Percentiles rank a stretch among this genome's conserved stretches.
Evolutionary conservation across 139 green algal genomes (phyloP).

Genomic region (Gonium pectorale): DNA sequence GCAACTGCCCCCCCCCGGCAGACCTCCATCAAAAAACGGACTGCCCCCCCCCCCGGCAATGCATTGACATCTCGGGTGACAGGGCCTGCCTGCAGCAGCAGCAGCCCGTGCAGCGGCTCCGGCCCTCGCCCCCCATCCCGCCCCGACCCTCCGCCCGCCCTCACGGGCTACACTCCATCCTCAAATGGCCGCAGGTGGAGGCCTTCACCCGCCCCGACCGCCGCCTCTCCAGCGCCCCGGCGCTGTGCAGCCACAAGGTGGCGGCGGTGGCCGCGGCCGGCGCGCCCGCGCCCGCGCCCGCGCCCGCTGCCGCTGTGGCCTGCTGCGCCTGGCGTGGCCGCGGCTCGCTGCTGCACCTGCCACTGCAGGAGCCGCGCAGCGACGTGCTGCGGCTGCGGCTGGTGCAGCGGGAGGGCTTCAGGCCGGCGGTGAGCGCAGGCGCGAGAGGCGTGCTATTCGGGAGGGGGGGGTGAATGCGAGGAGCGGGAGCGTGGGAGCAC

Average conservation of each 20-base stretch:
- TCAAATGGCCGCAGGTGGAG: constrained; percentile 2
- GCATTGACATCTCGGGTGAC: too few relatives aligned
- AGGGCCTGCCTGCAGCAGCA: too few relatives aligned
- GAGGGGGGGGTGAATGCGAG: too few relatives aligned
- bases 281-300: background rate
- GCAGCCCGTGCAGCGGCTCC: too few relatives aligned
- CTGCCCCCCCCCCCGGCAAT: too few relatives aligned
- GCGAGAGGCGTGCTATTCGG: too few relatives aligned
- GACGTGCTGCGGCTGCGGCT: constrained; percentile 26
- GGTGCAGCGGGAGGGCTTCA: background rate
- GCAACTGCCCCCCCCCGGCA: too few relatives aligned
- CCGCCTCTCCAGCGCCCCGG: constrained; percentile 4
- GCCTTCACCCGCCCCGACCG: background rate
- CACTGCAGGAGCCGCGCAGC: constrained; percentile 4
- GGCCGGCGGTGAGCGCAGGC: constrained; percentile 4
- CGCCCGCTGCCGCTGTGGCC: too few relatives aligned
- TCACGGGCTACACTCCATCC: background rate
- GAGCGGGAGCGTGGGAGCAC: too few relatives aligned
- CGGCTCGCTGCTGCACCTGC: background rate
- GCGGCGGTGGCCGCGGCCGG: too few relatives aligned
- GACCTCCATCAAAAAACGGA: too few relatives aligned
- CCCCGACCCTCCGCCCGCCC: background rate
- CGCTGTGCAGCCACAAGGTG: background rate
- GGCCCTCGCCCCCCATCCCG: too few relatives aligned
- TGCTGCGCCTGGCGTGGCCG: background rate